Evolutionary conservation across 768 basidiomycete genomes (phyloP), one percentile per base, ranked within the genome.

Genomic region (Antrodiella citrinella): DNA sequence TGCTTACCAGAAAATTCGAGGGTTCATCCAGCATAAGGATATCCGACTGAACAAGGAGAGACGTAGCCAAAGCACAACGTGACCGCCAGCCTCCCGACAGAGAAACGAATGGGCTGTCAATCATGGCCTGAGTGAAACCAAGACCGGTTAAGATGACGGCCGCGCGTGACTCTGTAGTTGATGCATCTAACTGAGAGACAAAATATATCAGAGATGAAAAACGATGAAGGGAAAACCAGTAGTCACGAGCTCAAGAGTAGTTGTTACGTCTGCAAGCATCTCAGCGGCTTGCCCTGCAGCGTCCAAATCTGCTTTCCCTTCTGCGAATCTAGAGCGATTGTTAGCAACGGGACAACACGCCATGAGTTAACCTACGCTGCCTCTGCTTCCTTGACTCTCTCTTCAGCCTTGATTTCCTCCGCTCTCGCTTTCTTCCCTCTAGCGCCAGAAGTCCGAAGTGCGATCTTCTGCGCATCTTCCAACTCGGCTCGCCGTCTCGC

Each of bases 201-300:
- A 22, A n/a, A n/a, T n/a, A n/a, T n/a, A n/a, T n/a, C n/a, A n/a
- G n/a, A 55, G 54, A 26, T 49, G 38, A 47, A 40, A 35, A 4
- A 55, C 39, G n/a, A n/a, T n/a, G n/a, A n/a, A n/a, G n/a, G n/a
- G n/a, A n/a, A n/a, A n/a, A n/a, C n/a, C n/a, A n/a, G n/a, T n/a
- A n/a, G n/a, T n/a, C 12, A 55, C 50, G 3, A 59, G 45, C 39
- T 59, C 56, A 50, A 59, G 48, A 35, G 56, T 47, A 4, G 51
- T 51, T 44, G 57, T 55, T 4, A 57, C 56, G 48, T 59, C 56
- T 4, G 50, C 38, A n/a, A 57, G 54, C 50, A 59, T 47, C 20
- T 54, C 56, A 18, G 54, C 51, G 3, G 54, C 58, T 44, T 53
- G 50, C 7, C 41, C 50, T 4, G 22, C 21, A 18, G 23, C 47